Evolutionary conservation across 2,329 filamentous ascomycete genomes (phyloP).

Genomic region (Pseudocercospora ulei): DNA sequence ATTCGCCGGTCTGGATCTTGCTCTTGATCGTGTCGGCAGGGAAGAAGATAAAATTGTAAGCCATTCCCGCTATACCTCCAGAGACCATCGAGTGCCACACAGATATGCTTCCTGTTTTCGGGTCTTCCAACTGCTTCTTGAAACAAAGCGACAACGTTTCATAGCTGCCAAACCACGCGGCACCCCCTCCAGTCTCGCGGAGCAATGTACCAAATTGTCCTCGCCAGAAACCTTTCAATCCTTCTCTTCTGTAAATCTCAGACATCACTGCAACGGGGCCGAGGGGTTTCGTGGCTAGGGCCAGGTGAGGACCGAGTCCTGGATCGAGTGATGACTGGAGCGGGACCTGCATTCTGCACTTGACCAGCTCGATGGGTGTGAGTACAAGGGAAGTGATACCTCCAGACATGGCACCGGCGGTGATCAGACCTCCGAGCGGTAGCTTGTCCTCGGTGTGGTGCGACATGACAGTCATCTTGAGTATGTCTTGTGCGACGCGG

Average conservation of each 20-base stretch:
- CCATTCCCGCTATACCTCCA: slow-evolving; percentile 78
- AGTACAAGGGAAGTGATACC: slow-evolving; percentile 82
- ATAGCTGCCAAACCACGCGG: slow-evolving; percentile 90
- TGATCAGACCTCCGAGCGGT: slow-evolving; percentile 63
- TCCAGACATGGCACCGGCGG: slow-evolving; percentile 76
- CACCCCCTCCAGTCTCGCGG: slow-evolving; percentile 82
- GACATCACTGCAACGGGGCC: slow-evolving; percentile 60
- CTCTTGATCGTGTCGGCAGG: slow-evolving; percentile 97
- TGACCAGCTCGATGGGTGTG: slow-evolving; percentile 92
- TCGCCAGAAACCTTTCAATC: slow-evolving; percentile 82
- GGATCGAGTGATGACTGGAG: slow-evolving; percentile 32
- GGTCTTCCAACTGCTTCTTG: slow-evolving; percentile 37
- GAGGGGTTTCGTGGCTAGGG: slow-evolving; percentile 19
- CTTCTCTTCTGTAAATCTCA: slow-evolving; percentile 72
- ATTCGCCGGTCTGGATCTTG: slow-evolving; percentile 80
- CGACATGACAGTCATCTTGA: slow-evolving; percentile 52
- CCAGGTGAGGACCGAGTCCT: slow-evolving; percentile 17
- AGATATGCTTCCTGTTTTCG: slow-evolving; percentile 50
- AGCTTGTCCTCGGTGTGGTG: slow-evolving; percentile 45
- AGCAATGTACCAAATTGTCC: slow-evolving; percentile 90
- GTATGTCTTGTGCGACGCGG: slow-evolving; percentile 49
- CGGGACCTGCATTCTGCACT: slow-evolving; percentile 93
- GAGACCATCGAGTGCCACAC: slow-evolving; percentile 80
- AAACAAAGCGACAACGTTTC: slow-evolving; percentile 65
- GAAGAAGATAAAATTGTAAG: slow-evolving; percentile 95